Percentiles rank a stretch among this genome's conserved stretches.
Conservation (phyloP, 2,329 filamentous ascomycete genomes). For the Colletotrichum musicola region DNA sequence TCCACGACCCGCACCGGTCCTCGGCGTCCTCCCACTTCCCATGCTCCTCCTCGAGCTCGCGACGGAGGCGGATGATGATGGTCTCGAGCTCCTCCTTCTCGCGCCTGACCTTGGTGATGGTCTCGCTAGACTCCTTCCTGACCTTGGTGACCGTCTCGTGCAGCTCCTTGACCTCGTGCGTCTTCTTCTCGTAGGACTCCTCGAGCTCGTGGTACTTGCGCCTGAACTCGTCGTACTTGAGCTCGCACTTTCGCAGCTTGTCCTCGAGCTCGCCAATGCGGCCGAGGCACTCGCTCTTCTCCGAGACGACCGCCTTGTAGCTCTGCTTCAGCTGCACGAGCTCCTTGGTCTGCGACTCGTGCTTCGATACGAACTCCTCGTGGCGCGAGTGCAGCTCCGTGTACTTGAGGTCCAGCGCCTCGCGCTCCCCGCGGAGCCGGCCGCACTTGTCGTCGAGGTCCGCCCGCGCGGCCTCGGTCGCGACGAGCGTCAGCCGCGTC, state of each 20-base stretch:
- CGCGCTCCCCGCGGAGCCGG: slow-evolving; percentile 27
- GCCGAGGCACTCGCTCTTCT: slow-evolving; percentile 27
- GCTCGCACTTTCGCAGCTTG: slow-evolving; percentile 22
- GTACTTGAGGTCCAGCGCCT: slow-evolving; percentile 18
- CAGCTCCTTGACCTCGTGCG: slow-evolving; percentile 28
- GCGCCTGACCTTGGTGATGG: not conserved
- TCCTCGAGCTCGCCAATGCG: slow-evolving; percentile 12
- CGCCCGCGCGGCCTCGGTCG: slow-evolving; percentile 16
- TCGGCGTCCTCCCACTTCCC: slow-evolving; percentile 24
- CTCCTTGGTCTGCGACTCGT: slow-evolving; percentile 21
- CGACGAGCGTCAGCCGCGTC: slow-evolving; percentile 4
- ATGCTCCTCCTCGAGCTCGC: slow-evolving; percentile 23
- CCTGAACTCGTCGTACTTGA: slow-evolving; percentile 22
- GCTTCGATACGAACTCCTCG: slow-evolving; percentile 20
- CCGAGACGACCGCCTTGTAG: slow-evolving; percentile 12
- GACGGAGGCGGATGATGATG: slow-evolving; percentile 16
- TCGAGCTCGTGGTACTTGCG: slow-evolving; percentile 31
- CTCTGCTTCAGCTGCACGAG: slow-evolving; percentile 17
- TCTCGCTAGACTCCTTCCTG: not conserved
- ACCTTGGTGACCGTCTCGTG: slow-evolving; percentile 13
- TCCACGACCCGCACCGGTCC: slow-evolving; percentile 26
- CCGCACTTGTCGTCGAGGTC: slow-evolving; percentile 19
- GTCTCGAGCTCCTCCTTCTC: slow-evolving; percentile 31
- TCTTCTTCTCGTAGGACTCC: slow-evolving; percentile 25
- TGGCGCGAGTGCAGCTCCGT: slow-evolving; percentile 25